These are phyloP conservation scores for Neocucurbitaria cava DNA, from an alignment of 2,329 filamentous ascomycete species.

Conservation along the genomic window DNA sequence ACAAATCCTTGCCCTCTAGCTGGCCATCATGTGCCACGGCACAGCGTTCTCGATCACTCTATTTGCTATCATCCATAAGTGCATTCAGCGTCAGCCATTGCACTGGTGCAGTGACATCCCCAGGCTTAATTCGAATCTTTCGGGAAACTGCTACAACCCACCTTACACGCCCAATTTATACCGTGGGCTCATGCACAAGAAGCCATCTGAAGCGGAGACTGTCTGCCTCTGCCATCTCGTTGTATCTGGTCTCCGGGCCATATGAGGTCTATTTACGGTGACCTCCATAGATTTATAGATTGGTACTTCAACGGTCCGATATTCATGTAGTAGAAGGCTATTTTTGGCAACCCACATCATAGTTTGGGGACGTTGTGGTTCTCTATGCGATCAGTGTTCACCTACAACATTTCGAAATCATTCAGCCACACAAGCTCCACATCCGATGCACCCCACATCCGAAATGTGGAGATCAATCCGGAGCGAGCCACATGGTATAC, in stretches of 20 bases:
- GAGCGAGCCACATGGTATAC: slow-evolving; percentile 3
- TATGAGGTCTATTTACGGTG: background rate
- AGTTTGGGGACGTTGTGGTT: background rate
- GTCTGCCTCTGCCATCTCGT: background rate
- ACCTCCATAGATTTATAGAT: background rate
- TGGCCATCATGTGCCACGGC: background rate
- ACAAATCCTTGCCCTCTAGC: background rate
- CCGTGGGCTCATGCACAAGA: background rate
- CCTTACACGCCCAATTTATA: background rate
- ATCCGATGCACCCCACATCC: slow-evolving; percentile 8
- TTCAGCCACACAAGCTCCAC: slow-evolving; percentile 6
- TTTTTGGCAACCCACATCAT: background rate
- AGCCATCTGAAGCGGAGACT: background rate
- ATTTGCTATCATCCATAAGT: background rate
- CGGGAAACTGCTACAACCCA: background rate
- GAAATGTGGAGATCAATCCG: slow-evolving; percentile 14
- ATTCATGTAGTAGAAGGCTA: background rate
- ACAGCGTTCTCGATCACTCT: background rate
- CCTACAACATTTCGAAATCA: background rate
- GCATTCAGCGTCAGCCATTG: background rate
- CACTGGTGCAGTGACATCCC: background rate
- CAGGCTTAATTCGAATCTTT: background rate
- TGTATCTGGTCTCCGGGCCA: background rate
- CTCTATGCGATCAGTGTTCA: background rate
- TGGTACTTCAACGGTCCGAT: background rate